Evolutionary conservation across 2,329 filamentous ascomycete genomes (phyloP), one percentile per base, ranked within the genome.

Genomic region (Monilinia laxa): DNA sequence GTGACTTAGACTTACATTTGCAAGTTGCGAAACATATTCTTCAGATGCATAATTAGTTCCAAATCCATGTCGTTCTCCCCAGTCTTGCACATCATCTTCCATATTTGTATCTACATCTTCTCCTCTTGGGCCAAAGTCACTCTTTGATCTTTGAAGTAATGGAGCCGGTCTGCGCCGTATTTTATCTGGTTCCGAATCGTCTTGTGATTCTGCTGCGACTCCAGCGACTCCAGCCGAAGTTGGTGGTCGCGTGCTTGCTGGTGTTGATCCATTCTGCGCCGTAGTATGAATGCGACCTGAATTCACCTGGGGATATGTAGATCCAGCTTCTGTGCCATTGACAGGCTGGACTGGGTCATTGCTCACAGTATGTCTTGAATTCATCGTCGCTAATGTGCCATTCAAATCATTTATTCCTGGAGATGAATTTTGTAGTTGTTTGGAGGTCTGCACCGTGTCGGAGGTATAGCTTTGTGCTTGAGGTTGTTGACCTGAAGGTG

Each of bases 31-130:
- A 69, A 90, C 84, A 77, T 90, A 90, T 77, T 91, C 88, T 69
- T 87, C 86, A 16, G 86, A 90, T 67, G 86, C 86, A 76, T 91
- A 87, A 76, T 91, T 88, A 70, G 88, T 86, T 72, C 90, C 88
- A 84, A 89, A 91, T 63, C 89, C 89, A 79, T 92, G 89, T 67
- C 89, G 82, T 81, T 76, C 74, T 54, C 76, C 76, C 75, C 75
- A 77, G 64, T 72, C 74, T 66, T 74, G 71, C 59, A 69, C 69
- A 16, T 74, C 72, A 20, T 73, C 71, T 25, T 75, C 74, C 25
- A 64, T 60, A 47, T 69, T 59, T 23, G 68, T 70, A 45, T 73
- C 70, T 51, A 54, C 40, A 52, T 75, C 73, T 57, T 80, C 78
- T 68, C 78, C 78, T 68, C 75, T 71, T 31, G 82, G 80, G 51